These are phyloP conservation scores for Colletotrichum cordylinicola DNA, from an alignment of 2,329 filamentous ascomycete genomes.

Conservation along the genomic window DNA sequence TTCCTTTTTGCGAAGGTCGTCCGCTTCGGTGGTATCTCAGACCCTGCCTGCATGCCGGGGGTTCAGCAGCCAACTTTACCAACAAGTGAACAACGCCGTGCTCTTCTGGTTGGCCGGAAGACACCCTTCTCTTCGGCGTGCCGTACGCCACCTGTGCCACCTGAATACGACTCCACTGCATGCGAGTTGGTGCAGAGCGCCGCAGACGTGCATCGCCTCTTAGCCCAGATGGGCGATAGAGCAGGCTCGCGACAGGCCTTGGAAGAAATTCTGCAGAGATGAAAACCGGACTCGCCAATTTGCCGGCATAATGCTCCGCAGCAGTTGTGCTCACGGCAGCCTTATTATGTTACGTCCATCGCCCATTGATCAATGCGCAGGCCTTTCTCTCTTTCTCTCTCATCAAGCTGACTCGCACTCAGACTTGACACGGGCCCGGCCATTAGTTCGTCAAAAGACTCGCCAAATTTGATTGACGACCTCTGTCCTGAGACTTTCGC, in stretches of 20 bases:
- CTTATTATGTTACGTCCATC: background rate
- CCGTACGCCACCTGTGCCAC: background rate
- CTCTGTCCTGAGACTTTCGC: background rate
- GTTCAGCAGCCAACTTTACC: background rate
- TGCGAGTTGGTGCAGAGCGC: background rate
- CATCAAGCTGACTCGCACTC: background rate
- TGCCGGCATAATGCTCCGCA: background rate
- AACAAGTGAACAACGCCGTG: background rate
- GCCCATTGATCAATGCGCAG: background rate
- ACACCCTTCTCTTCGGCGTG: background rate
- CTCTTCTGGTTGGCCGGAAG: background rate
- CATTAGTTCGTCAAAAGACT: background rate
- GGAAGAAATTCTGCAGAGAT: background rate
- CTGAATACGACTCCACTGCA: background rate
- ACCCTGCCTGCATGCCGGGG: background rate
- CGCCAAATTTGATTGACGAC: background rate
- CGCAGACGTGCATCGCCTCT: background rate
- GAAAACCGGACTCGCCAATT: background rate
- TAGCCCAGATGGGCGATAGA: background rate
- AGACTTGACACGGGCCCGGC: background rate
- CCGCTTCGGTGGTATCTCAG: background rate
- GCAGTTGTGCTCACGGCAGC: background rate
- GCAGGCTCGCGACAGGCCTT: background rate
- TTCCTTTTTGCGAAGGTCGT: background rate
- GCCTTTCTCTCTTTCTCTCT: background rate